Conservation (phyloP, 1,284 basidiomycete genomes). For the Apiotrichum domesticum region DNA sequence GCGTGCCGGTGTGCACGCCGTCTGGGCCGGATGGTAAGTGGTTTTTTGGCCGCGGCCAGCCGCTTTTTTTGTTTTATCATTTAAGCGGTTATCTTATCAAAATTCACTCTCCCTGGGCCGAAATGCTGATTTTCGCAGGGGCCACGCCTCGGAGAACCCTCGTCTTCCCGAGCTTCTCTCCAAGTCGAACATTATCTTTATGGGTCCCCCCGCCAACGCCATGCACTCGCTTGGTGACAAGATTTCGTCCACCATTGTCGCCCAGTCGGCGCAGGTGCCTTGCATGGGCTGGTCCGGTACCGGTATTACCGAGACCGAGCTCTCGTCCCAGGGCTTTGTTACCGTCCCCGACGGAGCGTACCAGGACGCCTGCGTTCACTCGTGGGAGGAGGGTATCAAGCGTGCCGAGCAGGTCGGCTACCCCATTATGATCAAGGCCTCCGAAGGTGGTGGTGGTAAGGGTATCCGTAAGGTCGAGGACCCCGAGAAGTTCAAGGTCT, state of each 20-base stretch:
- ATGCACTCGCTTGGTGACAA: slow-evolving; percentile 99
- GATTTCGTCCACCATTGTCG: slow-evolving; percentile 98
- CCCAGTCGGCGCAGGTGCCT: slow-evolving; percentile 91
- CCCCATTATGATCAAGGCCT: slow-evolving; percentile 99
- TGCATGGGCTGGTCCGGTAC: slow-evolving; percentile 99
- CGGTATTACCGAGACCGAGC: slow-evolving; percentile 80
- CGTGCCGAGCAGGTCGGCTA: slow-evolving; percentile 86
- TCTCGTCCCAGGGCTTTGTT: slow-evolving; percentile 85
- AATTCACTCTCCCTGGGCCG: not conserved
- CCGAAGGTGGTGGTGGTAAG: slow-evolving; percentile 98
- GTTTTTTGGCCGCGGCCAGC: not conserved
- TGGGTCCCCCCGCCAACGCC: slow-evolving; percentile 95
- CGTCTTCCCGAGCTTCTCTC: slow-evolving; percentile 91
- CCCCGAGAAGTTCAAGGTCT: slow-evolving; percentile 82
- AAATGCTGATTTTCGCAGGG: slow-evolving; percentile 47
- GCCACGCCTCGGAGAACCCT: slow-evolving; percentile 98
- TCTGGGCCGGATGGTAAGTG: slow-evolving; percentile 93
- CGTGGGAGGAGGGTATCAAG: slow-evolving; percentile 79
- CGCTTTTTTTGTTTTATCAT: not conserved
- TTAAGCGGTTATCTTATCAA: slow-evolving; percentile 4
- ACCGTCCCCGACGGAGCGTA: slow-evolving; percentile 91
- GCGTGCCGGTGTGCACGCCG: slow-evolving; percentile 93
- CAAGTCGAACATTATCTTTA: slow-evolving; percentile 95
- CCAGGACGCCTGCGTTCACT: slow-evolving; percentile 79
- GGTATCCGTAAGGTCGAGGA: slow-evolving; percentile 90